Percentiles rank a stretch among this genome's conserved stretches.
Evolutionary conservation across 1,139 yeast species (phyloP).

Genomic region (Lodderomyces beijingensis): DNA sequence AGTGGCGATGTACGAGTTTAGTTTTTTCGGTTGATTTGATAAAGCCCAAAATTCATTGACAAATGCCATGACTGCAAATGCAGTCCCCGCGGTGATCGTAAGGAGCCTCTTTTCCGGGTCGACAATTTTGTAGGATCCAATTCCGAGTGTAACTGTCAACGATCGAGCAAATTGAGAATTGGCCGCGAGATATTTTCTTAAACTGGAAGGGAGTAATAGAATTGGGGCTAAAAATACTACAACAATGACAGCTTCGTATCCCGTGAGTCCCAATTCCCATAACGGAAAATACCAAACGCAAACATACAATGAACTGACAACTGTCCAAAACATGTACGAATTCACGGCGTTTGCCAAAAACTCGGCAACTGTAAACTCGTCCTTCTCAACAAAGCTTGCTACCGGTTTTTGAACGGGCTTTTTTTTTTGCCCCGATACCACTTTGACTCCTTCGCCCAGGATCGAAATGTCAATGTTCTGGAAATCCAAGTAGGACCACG

Average conservation of each 20-base stretch:
- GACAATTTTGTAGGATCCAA: constrained; percentile 67
- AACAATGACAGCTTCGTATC: constrained; percentile 72
- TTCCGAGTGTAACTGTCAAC: constrained; percentile 60
- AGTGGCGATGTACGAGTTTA: constrained; percentile 54
- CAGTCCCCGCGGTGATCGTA: constrained; percentile 62
- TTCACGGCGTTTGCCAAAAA: constrained; percentile 48
- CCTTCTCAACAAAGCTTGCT: constrained; percentile 8
- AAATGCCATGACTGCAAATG: constrained; percentile 59
- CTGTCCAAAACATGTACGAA: constrained; percentile 80
- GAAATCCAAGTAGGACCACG: constrained; percentile 74
- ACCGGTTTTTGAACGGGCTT: constrained; percentile 21
- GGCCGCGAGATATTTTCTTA: constrained; percentile 34
- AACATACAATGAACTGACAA: constrained; percentile 71
- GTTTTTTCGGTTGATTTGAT: constrained; percentile 36
- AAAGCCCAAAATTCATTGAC: constrained; percentile 51
- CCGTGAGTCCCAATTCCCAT: constrained; percentile 97
- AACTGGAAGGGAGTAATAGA: constrained; percentile 50
- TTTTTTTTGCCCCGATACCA: constrained; percentile 8
- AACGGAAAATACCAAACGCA: constrained; percentile 96
- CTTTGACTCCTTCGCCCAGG: constrained; percentile 19
- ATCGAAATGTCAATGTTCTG: constrained; percentile 45
- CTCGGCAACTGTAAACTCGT: constrained; percentile 34
- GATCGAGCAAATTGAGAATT: constrained; percentile 49
- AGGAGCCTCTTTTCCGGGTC: constrained; percentile 69
- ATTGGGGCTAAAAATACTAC: constrained; percentile 56